phyloP scores from a whole-genome alignment of 2,329 filamentous ascomycete species.

The Claviceps cyperi region DNA sequence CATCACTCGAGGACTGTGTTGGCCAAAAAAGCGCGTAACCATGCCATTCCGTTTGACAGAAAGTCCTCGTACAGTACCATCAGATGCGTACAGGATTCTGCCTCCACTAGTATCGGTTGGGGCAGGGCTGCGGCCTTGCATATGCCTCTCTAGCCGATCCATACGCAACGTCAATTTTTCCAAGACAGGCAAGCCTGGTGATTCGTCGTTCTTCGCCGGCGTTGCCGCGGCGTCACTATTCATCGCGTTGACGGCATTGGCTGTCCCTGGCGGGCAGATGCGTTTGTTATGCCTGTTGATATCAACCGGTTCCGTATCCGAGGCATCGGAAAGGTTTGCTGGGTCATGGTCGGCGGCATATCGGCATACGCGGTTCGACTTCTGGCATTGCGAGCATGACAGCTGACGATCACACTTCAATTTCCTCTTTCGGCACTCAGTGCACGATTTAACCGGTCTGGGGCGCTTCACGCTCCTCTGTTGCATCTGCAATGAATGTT shows the following conservation, averaged over 20 bases:
- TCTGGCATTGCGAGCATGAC: constrained; percentile 44
- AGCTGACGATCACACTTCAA: constrained; percentile 40
- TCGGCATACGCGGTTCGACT: constrained; percentile 37
- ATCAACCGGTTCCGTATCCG: constrained; percentile 24
- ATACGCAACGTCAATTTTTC: constrained; percentile 36
- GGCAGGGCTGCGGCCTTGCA: constrained; percentile 27
- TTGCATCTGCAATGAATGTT: constrained; percentile 12
- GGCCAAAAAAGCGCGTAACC: constrained; percentile 37
- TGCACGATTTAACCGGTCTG: constrained; percentile 40
- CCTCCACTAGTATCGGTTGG: constrained; percentile 21
- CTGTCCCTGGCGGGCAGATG: constrained; percentile 17
- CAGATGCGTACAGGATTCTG: constrained; percentile 21
- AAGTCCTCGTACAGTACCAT: constrained; percentile 33
- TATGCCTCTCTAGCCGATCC: constrained; percentile 38
- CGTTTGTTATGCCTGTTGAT: constrained; percentile 24
- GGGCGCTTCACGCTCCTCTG: constrained; percentile 37
- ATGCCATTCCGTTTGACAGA: constrained; percentile 32
- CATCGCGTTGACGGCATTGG: constrained; percentile 9
- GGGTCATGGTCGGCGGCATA: constrained; percentile 36
- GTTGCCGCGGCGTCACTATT: constrained; percentile 13
- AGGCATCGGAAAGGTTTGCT: constrained; percentile 33
- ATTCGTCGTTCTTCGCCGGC: constrained; percentile 19
- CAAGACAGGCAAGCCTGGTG: constrained; percentile 20
- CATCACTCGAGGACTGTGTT: constrained; percentile 37
- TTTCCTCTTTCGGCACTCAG: constrained; percentile 43